Evolutionary conservation across 129 eudicot genomes (phyloP).

Genomic region (Helianthus tuberosus): DNA sequence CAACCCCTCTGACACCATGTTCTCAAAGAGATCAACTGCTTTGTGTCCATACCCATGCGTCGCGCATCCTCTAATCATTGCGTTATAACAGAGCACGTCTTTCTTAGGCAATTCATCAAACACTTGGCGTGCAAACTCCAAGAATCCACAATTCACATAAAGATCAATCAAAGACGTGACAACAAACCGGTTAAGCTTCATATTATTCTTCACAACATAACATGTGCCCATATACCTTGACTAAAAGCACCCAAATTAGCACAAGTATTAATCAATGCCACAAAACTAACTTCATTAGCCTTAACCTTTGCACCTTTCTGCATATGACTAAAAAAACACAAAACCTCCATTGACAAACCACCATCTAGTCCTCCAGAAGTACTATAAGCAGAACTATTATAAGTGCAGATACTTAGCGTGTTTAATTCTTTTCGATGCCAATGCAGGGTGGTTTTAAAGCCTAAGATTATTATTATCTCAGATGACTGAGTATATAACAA

Average conservation of each 20-base stretch:
- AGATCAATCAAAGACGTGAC: conserved; percentile 56
- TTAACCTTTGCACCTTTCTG: conserved; percentile 36
- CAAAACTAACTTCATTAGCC: conserved; percentile 69
- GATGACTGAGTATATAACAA: too few species aligned
- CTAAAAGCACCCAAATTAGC: conserved; percentile 66
- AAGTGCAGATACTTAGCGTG: too few species aligned
- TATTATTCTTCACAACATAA: conserved; percentile 39
- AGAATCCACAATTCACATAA: conserved; percentile 67
- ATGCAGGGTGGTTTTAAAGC: too few species aligned
- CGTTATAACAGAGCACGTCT: conserved; percentile 65
- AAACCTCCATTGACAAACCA: conserved; percentile 50
- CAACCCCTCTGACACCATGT: conserved; percentile 49
- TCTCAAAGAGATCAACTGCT: conserved; percentile 51
- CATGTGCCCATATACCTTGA: conserved; percentile 76
- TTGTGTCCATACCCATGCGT: conserved; percentile 50
- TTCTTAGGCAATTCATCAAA: conserved; percentile 54
- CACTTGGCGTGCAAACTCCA: conserved; percentile 46
- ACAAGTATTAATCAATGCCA: conserved; percentile 66
- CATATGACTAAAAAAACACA: conserved; percentile 62
- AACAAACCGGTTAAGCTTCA: conserved; percentile 55
- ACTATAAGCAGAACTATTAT: conserved; percentile 34
- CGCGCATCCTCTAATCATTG: conserved; percentile 71
- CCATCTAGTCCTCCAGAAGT: conserved; percentile 17
- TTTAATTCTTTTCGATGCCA: too few species aligned
- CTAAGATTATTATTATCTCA: too few species aligned